A percentile compares a stretch with the other conserved stretches of the same genome.
phyloP scores from a whole-genome alignment of 2,329 filamentous ascomycete genomes.

The Trichoderma harzianum region DNA sequence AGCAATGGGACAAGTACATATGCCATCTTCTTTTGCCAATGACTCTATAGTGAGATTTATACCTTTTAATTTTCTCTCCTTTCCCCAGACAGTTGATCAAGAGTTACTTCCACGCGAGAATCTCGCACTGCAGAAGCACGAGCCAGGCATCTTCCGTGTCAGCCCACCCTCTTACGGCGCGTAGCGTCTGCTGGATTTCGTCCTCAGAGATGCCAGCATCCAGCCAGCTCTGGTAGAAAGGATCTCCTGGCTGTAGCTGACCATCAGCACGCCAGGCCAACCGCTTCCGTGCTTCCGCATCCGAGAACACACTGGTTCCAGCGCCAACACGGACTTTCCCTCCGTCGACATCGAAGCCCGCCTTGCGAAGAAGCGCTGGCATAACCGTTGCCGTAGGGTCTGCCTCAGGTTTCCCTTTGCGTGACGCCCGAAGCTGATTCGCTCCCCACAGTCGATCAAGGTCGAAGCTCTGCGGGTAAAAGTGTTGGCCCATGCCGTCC shows the following conservation, averaged over 20 bases:
- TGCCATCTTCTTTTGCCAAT: background rate
- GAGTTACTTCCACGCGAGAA: conserved; percentile 4
- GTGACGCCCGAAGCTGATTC: conserved; percentile 3
- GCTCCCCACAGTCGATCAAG: conserved; percentile 1
- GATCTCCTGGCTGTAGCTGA: background rate
- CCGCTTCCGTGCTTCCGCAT: background rate
- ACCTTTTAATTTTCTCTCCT: background rate
- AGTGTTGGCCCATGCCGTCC: conserved; percentile 5
- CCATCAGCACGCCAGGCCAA: conserved; percentile 5
- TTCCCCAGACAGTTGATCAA: background rate
- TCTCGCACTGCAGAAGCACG: conserved; percentile 1
- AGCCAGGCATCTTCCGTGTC: conserved; percentile 7
- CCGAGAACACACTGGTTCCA: background rate
- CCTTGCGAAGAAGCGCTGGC: background rate
- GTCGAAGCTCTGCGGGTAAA: conserved; percentile 2
- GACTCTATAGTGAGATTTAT: background rate
- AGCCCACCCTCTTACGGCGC: background rate
- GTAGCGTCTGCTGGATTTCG: conserved; percentile 4
- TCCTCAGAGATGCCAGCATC: conserved; percentile 9
- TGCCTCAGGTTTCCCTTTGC: background rate
- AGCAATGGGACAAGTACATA: background rate
- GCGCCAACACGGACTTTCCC: conserved; percentile 2
- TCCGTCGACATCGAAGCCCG: background rate
- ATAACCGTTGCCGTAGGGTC: background rate
- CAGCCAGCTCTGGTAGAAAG: conserved; percentile 8